Evolutionary conservation across 2,329 filamentous ascomycete species (phyloP).

Genomic region (Dothistroma pini): DNA sequence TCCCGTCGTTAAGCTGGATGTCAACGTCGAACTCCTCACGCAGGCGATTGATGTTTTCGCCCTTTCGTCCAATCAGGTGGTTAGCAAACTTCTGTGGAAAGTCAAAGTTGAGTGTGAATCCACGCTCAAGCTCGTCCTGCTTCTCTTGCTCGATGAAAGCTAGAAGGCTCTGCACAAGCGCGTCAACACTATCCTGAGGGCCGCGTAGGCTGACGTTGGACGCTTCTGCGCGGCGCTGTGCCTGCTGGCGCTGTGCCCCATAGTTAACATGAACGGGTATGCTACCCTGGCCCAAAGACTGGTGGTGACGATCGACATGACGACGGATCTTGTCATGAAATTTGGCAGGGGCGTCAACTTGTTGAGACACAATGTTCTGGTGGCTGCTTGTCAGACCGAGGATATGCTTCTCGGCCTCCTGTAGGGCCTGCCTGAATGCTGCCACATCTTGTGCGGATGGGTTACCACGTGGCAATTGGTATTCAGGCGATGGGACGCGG

Average conservation of each 20-base stretch:
- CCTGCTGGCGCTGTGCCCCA: conserved; percentile 46
- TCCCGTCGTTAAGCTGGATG: conserved; percentile 88
- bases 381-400: conserved; percentile 52
- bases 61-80: conserved; percentile 66
- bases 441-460: conserved; percentile 54
- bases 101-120: conserved; percentile 79
- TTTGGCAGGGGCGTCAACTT: conserved; percentile 55
- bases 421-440: conserved; percentile 55
- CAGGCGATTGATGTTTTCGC: conserved; percentile 66
- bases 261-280: conserved; percentile 57
- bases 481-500: conserved; percentile 49
- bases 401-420: conserved; percentile 57
- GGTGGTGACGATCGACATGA: conserved; percentile 57
- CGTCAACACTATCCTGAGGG: conserved; percentile 67
- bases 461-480: conserved; percentile 53
- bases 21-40: conserved; percentile 68
- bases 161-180: conserved; percentile 67
- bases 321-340: conserved; percentile 62
- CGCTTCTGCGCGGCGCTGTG: conserved; percentile 42
- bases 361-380: conserved; percentile 52
- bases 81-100: conserved; percentile 95
- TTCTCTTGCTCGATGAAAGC: conserved; percentile 84
- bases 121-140: conserved; percentile 89
- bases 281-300: conserved; percentile 44
- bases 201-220: conserved; percentile 65